These are phyloP conservation scores for Wickerhamiella musiphila DNA, from an alignment of 805 yeast species.

Conservation along the genomic window DNA sequence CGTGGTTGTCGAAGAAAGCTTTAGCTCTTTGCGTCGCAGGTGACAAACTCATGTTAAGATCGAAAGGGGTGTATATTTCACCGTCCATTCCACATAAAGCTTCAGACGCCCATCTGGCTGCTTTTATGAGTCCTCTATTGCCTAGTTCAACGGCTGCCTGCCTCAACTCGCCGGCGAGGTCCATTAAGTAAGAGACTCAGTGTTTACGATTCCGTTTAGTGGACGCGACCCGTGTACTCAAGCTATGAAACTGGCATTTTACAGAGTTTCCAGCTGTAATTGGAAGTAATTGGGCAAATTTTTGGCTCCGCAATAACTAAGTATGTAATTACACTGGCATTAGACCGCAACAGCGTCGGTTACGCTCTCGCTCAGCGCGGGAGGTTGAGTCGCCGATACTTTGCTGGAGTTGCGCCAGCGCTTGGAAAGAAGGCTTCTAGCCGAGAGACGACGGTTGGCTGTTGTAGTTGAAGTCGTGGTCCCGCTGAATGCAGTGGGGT, in stretches of 20 bases:
- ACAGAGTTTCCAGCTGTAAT: too few species aligned
- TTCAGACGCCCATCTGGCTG: constrained; percentile 63
- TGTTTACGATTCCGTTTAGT: neutral
- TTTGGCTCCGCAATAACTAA: too few species aligned
- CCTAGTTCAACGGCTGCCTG: constrained; percentile 29
- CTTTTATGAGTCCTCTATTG: constrained; percentile 42
- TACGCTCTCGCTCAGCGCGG: neutral
- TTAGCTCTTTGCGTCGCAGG: constrained; percentile 45
- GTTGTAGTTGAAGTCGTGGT: neutral
- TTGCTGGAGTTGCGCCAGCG: neutral
- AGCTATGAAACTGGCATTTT: too few species aligned
- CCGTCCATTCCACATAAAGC: constrained; percentile 45
- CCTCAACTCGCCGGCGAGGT: constrained; percentile 3
- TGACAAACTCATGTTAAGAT: constrained; percentile 17
- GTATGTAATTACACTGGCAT: too few species aligned
- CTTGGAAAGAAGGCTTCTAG: neutral
- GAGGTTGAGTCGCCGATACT: neutral
- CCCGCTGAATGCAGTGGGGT: neutral
- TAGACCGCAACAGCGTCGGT: too few species aligned
- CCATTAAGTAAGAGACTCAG: neutral
- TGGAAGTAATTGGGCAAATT: too few species aligned
- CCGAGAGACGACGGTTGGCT: neutral
- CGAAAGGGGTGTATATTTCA: constrained; percentile 9
- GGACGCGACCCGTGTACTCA: neutral
- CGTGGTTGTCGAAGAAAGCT: constrained; percentile 63